These are phyloP conservation scores for Zizania palustris DNA, from an alignment of 202 grass and related monocot species.

Conservation along the genomic window DNA sequence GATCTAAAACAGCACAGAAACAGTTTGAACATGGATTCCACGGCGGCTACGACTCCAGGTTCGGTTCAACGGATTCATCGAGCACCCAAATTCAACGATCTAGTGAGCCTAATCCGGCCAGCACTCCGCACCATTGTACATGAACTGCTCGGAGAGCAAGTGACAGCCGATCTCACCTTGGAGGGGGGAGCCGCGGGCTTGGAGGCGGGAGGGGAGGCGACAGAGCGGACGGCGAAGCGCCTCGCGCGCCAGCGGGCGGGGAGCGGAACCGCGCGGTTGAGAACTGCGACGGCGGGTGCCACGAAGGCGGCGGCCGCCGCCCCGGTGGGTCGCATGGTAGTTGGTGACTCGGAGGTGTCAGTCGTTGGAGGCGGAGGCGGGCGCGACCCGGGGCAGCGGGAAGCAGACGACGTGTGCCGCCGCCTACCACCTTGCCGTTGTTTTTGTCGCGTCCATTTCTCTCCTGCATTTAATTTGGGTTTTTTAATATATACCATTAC, in stretches of 20 bases:
- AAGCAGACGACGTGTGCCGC: too few species aligned
- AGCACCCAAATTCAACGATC: constrained; percentile 11
- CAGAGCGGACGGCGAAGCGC: constrained; percentile 54
- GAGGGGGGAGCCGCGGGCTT: constrained; percentile 47
- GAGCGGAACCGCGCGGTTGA: constrained; percentile 30
- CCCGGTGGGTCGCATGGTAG: constrained; percentile 30
- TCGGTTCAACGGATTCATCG: background rate
- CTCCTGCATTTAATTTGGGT: background rate
- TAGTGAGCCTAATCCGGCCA: background rate
- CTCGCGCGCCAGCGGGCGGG: constrained; percentile 19
- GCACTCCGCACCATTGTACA: background rate
- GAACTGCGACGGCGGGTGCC: constrained; percentile 29
- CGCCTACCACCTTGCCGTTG: too few species aligned
- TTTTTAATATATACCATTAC: too few species aligned
- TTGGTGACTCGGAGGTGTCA: background rate
- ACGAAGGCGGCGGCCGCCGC: constrained; percentile 41
- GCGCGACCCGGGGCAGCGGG: background rate
- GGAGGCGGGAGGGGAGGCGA: constrained; percentile 63
- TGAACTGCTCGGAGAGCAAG: background rate
- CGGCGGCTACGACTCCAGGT: background rate
- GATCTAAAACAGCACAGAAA: constrained; percentile 18
- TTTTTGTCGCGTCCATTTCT: constrained; percentile 8
- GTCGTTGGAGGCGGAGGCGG: background rate
- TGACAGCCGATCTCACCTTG: constrained; percentile 53
- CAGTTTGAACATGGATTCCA: background rate